These are phyloP conservation scores for Backusella morwellensis DNA, from an alignment of 192 early-diverging fungal genomes.

Conservation along the genomic window DNA sequence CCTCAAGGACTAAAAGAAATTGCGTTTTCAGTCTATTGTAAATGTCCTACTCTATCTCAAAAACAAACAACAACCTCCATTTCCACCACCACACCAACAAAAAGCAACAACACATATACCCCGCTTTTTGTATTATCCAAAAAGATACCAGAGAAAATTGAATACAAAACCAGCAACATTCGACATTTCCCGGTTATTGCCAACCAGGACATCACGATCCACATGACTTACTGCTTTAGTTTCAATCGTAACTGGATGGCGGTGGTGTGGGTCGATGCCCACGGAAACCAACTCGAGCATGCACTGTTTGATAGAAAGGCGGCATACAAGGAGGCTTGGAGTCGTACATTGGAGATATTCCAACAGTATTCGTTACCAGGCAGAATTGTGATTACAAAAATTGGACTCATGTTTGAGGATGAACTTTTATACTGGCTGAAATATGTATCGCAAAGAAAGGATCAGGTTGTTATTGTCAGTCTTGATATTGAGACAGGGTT, in stretches of 20 bases:
- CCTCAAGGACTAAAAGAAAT: slow-evolving; percentile 47
- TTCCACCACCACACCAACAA: not conserved
- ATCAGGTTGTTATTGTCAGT: not conserved
- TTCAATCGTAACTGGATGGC: slow-evolving; percentile 45
- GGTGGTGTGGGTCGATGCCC: slow-evolving; percentile 44
- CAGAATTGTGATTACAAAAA: slow-evolving; percentile 43
- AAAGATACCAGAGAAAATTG: slow-evolving; percentile 34
- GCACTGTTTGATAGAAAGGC: slow-evolving; percentile 20
- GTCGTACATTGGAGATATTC: slow-evolving; percentile 34
- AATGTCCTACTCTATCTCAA: slow-evolving; percentile 31
- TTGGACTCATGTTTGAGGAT: slow-evolving; percentile 41
- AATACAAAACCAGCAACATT: slow-evolving; percentile 34
- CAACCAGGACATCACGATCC: slow-evolving; percentile 36
- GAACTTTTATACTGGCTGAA: slow-evolving; percentile 26
- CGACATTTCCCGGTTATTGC: slow-evolving; percentile 24
- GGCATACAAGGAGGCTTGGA: slow-evolving; percentile 42
- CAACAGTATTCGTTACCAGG: slow-evolving; percentile 36
- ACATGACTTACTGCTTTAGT: slow-evolving; percentile 48
- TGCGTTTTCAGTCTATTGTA: slow-evolving; percentile 50
- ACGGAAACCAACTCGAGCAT: slow-evolving; percentile 45
- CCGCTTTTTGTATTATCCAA: slow-evolving; percentile 43
- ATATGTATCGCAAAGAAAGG: not conserved
- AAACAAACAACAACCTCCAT: not conserved
- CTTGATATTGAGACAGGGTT: slow-evolving; percentile 6
- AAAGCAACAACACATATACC: slow-evolving; percentile 22